Percentiles rank a stretch among this genome's conserved stretches.
Conservation (phyloP, 208 protist species). For the Trypanosoma caninum region DNA sequence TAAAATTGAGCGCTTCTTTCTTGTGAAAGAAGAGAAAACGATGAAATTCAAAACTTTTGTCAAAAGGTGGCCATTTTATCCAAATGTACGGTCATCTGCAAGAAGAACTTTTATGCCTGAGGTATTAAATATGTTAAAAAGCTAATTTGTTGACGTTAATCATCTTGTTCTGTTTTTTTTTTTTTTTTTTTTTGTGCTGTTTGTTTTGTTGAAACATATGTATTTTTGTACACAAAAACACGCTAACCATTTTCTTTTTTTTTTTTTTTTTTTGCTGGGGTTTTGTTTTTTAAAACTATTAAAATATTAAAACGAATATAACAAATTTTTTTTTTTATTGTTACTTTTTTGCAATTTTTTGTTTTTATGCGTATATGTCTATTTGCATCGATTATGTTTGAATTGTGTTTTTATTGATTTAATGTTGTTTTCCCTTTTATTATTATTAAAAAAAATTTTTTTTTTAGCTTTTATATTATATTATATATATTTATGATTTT, state of each 20-base stretch:
- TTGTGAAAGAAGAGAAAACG: constrained; percentile 28
- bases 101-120: constrained; percentile 36
- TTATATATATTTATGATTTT: too few species aligned
- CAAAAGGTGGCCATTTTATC: constrained; percentile 65
- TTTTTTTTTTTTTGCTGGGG: constrained; percentile 7
- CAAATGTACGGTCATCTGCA: constrained; percentile 80
- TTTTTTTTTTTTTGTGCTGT: too few species aligned
- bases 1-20: constrained; percentile 61
- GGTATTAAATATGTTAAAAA: background rate
- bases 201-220: too few species aligned
- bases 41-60: constrained; percentile 34
- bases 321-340: background rate
- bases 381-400: background rate
- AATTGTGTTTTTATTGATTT: too few species aligned
- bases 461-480: too few species aligned
- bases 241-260: background rate
- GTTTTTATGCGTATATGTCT: background rate
- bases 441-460: too few species aligned
- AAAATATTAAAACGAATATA: too few species aligned
- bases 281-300: too few species aligned
- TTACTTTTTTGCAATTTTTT: background rate
- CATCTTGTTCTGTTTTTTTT: too few species aligned
- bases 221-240: background rate
- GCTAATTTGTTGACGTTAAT: too few species aligned
- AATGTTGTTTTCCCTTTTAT: too few species aligned